These are phyloP conservation scores for Populus trichocarpa DNA, from an alignment of 441 rosid species.

Conservation along the genomic window DNA sequence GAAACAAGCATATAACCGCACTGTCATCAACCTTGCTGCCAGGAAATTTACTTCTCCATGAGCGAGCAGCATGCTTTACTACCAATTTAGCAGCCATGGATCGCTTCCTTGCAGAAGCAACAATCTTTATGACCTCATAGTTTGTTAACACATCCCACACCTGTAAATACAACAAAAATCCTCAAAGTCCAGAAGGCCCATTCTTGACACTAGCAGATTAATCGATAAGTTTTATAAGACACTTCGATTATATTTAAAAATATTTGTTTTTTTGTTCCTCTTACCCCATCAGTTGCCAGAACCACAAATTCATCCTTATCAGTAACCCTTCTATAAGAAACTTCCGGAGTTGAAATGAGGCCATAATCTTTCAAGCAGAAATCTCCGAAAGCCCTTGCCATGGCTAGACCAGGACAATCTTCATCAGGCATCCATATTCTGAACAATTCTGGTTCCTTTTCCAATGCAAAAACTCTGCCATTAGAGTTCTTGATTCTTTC, in stretches of 20 bases:
- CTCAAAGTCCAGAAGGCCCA: not conserved
- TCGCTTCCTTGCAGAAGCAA: slow-evolving; percentile 56
- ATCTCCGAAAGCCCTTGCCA: slow-evolving; percentile 96
- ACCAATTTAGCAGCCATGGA: slow-evolving; percentile 64
- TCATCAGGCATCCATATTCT: slow-evolving; percentile 95
- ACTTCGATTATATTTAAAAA: too few relatives aligned
- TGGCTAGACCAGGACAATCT: slow-evolving; percentile 93
- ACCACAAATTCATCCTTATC: slow-evolving; percentile 76
- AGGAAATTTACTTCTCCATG: slow-evolving; percentile 77
- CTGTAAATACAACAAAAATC: slow-evolving; percentile 28
- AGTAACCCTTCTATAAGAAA: slow-evolving; percentile 58
- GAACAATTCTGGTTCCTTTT: slow-evolving; percentile 69
- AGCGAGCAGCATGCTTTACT: slow-evolving; percentile 51
- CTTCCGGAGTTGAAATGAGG: slow-evolving; percentile 65
- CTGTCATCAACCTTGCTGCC: slow-evolving; percentile 81
- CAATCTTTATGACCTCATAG: slow-evolving; percentile 62
- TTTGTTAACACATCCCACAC: slow-evolving; percentile 90
- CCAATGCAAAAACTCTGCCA: slow-evolving; percentile 86
- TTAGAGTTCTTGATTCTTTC: slow-evolving; percentile 60
- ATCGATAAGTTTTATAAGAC: not conserved
- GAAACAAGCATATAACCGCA: slow-evolving; percentile 67
- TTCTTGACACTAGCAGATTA: not conserved
- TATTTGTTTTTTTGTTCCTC: not conserved
- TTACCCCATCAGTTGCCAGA: slow-evolving; percentile 91
- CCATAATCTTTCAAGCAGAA: slow-evolving; percentile 94